Evolutionary conservation across 148 eudicot genomes (phyloP).

Genomic region (Chenopodium album): DNA sequence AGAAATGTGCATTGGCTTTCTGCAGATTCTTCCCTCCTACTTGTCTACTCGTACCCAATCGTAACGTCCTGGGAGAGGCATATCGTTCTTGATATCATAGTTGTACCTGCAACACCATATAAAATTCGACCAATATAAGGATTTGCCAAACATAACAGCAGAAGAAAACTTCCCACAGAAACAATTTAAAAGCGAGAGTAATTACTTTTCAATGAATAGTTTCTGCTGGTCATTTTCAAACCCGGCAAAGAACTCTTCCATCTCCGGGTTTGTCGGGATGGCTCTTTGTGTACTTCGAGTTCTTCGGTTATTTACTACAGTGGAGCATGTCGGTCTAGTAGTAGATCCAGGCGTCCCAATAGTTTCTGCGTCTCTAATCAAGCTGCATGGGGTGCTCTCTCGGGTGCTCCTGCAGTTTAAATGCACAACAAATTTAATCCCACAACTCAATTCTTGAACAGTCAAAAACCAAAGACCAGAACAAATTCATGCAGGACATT

Average conservation of each 20-base stretch:
- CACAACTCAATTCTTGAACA: not conserved
- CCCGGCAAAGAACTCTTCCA: constrained; percentile 73
- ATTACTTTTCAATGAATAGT: constrained; percentile 67
- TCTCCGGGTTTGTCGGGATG: constrained; percentile 59
- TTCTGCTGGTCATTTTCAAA: constrained; percentile 62
- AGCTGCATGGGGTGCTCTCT: constrained; percentile 89
- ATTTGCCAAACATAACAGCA: not conserved
- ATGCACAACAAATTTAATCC: not conserved
- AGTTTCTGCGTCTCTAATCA: constrained; percentile 49
- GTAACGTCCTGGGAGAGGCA: constrained; percentile 75
- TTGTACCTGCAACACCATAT: constrained; percentile 67
- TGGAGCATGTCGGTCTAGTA: constrained; percentile 42
- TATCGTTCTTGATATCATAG: constrained; percentile 66
- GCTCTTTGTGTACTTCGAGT: constrained; percentile 34
- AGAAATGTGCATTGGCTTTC: constrained; percentile 29
- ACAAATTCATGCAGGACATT: constrained; percentile 11
- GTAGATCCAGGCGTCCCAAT: constrained; percentile 63
- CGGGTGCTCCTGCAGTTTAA: constrained; percentile 63
- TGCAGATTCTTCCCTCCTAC: constrained; percentile 26
- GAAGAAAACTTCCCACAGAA: too few species aligned
- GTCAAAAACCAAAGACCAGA: constrained; percentile 7
- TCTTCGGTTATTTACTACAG: constrained; percentile 39
- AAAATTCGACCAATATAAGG: not conserved
- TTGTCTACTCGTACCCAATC: constrained; percentile 72
- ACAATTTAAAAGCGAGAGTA: not conserved